A percentile compares a stretch with the other conserved stretches of the same genome.
Evolutionary conservation across 768 basidiomycete genomes (phyloP).

Genomic region (Kwoniella dejecticola): DNA sequence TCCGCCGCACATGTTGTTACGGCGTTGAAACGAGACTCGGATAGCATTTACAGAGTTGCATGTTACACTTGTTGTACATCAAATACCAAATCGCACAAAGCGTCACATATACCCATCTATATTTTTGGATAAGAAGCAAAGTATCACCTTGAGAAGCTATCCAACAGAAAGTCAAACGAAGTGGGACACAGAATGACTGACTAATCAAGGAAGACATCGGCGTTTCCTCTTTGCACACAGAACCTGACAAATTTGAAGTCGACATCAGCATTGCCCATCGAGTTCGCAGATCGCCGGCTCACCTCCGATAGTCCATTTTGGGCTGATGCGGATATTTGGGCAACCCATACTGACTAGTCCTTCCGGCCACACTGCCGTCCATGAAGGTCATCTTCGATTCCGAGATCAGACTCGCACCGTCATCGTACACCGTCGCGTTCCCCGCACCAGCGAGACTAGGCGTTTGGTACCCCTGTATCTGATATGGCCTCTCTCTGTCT

Average conservation of each 20-base stretch:
- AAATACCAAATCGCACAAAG: too few species aligned
- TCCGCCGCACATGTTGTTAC: too few species aligned
- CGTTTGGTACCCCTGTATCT: constrained; percentile 12
- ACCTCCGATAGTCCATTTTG: constrained; percentile 48
- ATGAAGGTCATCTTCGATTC: constrained; percentile 45
- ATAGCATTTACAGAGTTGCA: too few species aligned
- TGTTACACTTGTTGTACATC: too few species aligned
- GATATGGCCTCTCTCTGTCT: constrained; percentile 14
- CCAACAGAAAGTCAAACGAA: not conserved
- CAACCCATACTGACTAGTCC: constrained; percentile 46
- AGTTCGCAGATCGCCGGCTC: not conserved
- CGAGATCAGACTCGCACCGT: constrained; percentile 38
- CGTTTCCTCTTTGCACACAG: constrained; percentile 48
- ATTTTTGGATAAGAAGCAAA: too few species aligned
- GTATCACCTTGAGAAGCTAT: too few species aligned
- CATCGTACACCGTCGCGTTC: constrained; percentile 30
- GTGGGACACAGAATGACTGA: not conserved
- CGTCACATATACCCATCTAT: too few species aligned
- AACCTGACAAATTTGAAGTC: constrained; percentile 25
- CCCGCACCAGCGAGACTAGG: constrained; percentile 9
- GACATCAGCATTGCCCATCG: not conserved
- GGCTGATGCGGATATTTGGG: constrained; percentile 42
- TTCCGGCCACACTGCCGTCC: constrained; percentile 44
- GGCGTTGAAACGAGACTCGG: too few species aligned
- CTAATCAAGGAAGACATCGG: constrained; percentile 45